These are phyloP conservation scores for Fragaria ananassa DNA, from an alignment of 306 rosid species.

Conservation along the genomic window DNA sequence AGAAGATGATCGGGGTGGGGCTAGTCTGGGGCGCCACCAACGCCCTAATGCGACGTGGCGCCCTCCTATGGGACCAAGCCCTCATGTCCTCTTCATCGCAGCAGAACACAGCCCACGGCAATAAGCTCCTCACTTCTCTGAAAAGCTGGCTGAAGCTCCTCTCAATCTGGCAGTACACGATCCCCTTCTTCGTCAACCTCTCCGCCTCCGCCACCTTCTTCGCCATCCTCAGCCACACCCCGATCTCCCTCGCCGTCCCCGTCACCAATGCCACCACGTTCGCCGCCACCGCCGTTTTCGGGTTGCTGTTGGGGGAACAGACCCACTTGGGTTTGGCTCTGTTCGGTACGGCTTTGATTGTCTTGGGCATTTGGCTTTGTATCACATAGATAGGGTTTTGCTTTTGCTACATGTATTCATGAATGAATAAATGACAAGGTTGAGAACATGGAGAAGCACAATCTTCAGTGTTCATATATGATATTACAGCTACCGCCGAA, in stretches of 20 bases:
- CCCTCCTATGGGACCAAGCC: constrained; percentile 74
- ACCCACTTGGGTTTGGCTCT: constrained; percentile 56
- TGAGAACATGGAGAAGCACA: too few species aligned
- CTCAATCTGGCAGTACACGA: constrained; percentile 73
- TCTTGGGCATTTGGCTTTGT: constrained; percentile 72
- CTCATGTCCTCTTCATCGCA: constrained; percentile 42
- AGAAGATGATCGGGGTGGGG: constrained; percentile 87
- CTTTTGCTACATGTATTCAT: too few species aligned
- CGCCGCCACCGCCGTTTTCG: constrained; percentile 76
- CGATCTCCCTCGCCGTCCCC: constrained; percentile 83
- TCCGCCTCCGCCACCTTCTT: constrained; percentile 93
- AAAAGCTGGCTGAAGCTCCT: constrained; percentile 74
- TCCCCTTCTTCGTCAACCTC: constrained; percentile 71
- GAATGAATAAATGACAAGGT: too few species aligned
- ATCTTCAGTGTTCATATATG: neutral
- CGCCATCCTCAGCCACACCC: constrained; percentile 66
- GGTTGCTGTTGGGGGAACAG: constrained; percentile 62
- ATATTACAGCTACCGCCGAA: neutral
- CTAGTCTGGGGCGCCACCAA: constrained; percentile 91
- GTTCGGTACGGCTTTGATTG: constrained; percentile 67
- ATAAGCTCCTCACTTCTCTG: constrained; percentile 31
- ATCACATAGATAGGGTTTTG: constrained; percentile 26
- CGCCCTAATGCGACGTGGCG: constrained; percentile 89
- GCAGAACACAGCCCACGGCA: neutral
- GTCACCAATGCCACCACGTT: constrained; percentile 95